Evolutionary conservation across 2,329 filamentous ascomycete species (phyloP).

Genomic region (Aspergillus sp.): DNA sequence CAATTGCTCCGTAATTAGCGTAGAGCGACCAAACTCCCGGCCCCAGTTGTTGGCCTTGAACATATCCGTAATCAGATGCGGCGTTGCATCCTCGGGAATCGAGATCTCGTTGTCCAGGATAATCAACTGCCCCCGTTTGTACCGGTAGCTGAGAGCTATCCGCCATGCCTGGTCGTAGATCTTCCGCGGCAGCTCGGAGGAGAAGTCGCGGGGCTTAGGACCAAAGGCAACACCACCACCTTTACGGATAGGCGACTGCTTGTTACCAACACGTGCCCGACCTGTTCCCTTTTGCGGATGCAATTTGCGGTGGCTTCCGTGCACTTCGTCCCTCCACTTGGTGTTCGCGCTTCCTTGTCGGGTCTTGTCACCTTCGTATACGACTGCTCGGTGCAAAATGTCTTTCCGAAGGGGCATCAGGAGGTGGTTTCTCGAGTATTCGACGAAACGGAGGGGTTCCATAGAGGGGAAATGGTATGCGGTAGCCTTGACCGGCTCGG

Average conservation of each 20-base stretch:
- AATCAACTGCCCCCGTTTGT: constrained; percentile 76
- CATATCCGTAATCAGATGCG: constrained; percentile 60
- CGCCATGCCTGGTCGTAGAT: constrained; percentile 95
- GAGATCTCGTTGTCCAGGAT: constrained; percentile 74
- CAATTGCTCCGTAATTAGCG: constrained; percentile 62
- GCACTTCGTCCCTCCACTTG: constrained; percentile 76
- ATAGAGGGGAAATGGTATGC: constrained; percentile 85
- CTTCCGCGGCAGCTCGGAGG: constrained; percentile 73
- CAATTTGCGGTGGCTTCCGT: constrained; percentile 76
- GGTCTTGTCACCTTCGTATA: constrained; percentile 86
- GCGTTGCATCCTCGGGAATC: constrained; percentile 47
- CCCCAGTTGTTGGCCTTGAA: constrained; percentile 67
- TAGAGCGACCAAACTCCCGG: constrained; percentile 59
- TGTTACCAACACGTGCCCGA: constrained; percentile 68
- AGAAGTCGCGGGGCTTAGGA: constrained; percentile 88
- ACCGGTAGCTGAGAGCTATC: constrained; percentile 87
- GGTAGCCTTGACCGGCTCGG: constrained; percentile 67
- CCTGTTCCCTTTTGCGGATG: constrained; percentile 82
- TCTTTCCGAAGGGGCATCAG: constrained; percentile 81
- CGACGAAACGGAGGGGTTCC: constrained; percentile 70
- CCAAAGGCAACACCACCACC: constrained; percentile 87
- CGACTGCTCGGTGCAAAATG: constrained; percentile 82
- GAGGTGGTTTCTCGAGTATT: constrained; percentile 76
- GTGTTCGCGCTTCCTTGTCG: constrained; percentile 78
- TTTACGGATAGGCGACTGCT: constrained; percentile 70